Percentiles rank a stretch among this genome's conserved stretches.
These are phyloP conservation scores for Metarhizium robertsii DNA, from an alignment of 2,329 filamentous ascomycete genomes.

Conservation along the genomic window DNA sequence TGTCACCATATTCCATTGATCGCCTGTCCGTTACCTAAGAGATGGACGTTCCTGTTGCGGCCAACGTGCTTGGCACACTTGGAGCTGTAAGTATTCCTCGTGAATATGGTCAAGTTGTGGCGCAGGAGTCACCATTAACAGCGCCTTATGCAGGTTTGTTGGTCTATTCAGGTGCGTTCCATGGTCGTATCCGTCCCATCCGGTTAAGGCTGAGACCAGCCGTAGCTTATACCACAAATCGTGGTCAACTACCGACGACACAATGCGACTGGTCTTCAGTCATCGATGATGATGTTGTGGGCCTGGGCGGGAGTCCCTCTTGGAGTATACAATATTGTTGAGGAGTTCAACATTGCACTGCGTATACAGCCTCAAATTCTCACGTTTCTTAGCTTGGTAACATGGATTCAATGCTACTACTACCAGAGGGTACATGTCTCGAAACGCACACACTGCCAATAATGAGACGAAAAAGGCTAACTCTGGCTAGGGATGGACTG, in stretches of 20 bases:
- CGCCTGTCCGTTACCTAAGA: neutral
- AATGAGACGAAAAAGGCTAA: constrained; percentile 5
- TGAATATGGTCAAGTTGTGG: neutral
- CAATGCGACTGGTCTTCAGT: constrained; percentile 55
- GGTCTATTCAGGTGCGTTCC: constrained; percentile 43
- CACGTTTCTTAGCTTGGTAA: constrained; percentile 30
- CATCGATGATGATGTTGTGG: constrained; percentile 66
- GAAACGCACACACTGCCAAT: neutral
- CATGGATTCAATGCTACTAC: constrained; percentile 35
- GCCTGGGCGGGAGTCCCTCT: constrained; percentile 58
- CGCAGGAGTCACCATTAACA: neutral
- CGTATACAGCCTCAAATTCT: constrained; percentile 34
- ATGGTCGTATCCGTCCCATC: too few relatives aligned
- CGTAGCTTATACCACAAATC: constrained; percentile 58
- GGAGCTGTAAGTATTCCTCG: constrained; percentile 39
- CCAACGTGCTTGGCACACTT: constrained; percentile 49
- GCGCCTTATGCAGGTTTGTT: constrained; percentile 37
- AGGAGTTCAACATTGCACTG: constrained; percentile 31
- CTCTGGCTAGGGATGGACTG: constrained; percentile 37
- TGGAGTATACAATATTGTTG: constrained; percentile 39
- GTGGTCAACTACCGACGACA: constrained; percentile 58
- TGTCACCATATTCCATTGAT: neutral
- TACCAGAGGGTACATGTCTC: constrained; percentile 27
- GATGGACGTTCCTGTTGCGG: constrained; percentile 46
- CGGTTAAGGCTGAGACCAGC: constrained; percentile 22